Conservation (phyloP, 768 basidiomycete species). For the Lactarius hengduanensis region DNA sequence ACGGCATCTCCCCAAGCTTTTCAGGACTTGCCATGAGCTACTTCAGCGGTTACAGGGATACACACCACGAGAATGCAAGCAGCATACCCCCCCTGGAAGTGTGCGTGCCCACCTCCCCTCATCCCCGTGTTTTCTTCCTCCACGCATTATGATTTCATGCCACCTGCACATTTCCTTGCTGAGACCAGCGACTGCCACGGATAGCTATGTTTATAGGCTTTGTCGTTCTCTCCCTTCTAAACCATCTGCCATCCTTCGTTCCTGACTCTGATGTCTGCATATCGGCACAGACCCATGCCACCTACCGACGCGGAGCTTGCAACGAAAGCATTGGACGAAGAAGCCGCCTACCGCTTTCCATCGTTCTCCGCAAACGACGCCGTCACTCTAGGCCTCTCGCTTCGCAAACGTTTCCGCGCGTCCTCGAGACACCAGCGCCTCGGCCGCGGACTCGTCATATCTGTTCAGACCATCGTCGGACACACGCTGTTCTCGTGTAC, state of each 20-base stretch:
- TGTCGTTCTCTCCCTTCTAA: not conserved
- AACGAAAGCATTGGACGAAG: conserved; percentile 66
- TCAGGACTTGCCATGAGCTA: conserved; percentile 18
- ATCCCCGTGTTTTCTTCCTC: conserved; percentile 21
- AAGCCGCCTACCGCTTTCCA: conserved; percentile 65
- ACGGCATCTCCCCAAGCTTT: not conserved
- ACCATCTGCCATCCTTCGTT: conserved; percentile 2
- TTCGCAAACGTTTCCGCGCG: conserved; percentile 80
- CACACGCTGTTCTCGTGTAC: conserved; percentile 81
- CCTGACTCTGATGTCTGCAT: conserved; percentile 44
- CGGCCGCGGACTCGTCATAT: conserved; percentile 79
- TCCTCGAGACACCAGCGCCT: conserved; percentile 62
- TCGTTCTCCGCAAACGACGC: conserved; percentile 78
- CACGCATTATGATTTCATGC: not conserved
- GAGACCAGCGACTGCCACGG: not conserved
- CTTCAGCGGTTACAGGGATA: conserved; percentile 22
- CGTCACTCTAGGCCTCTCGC: conserved; percentile 72
- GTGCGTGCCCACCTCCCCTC: conserved; percentile 26
- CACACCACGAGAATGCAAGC: conserved; percentile 22
- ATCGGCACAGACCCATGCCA: conserved; percentile 55
- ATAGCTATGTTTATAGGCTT: not conserved
- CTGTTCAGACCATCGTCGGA: conserved; percentile 75
- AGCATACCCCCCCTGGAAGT: conserved; percentile 28
- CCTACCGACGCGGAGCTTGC: conserved; percentile 74
- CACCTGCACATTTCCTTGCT: conserved; percentile 8